Conservation (phyloP, 148 eudicot genomes). For the Fagopyrum homotropicum region DNA sequence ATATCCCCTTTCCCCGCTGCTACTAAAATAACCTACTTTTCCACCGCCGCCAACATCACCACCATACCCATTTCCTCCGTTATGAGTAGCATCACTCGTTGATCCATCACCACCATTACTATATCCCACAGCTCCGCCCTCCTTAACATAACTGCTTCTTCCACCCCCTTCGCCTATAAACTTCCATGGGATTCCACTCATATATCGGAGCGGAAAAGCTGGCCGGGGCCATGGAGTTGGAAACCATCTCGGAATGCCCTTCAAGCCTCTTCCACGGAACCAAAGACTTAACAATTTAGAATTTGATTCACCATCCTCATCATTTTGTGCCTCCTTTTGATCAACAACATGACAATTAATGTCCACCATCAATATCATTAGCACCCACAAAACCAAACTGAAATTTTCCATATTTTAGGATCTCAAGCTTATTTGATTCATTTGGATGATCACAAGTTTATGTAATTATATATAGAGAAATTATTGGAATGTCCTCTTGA, state of each 20-base stretch:
- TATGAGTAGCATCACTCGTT: background rate
- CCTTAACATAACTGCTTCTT: background rate
- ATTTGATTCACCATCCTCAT: background rate
- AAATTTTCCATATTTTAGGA: background rate
- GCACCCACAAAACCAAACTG: background rate
- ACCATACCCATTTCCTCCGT: background rate
- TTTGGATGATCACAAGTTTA: background rate
- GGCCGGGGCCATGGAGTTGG: background rate
- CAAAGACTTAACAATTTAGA: background rate
- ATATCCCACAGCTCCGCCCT: background rate
- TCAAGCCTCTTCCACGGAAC: background rate
- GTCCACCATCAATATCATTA: background rate
- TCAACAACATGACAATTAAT: background rate
- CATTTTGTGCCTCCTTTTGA: background rate
- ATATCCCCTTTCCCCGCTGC: background rate
- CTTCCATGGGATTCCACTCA: background rate
- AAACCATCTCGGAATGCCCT: background rate
- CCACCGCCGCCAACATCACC: background rate
- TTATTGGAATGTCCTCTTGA: background rate
- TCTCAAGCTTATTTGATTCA: background rate
- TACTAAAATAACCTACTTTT: background rate
- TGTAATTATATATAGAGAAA: background rate
- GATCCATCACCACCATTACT: background rate
- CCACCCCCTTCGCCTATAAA: background rate
- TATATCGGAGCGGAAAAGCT: background rate